Conservation (phyloP, 495 filamentous ascomycete genomes). For the Talaromyces thailandensis region DNA sequence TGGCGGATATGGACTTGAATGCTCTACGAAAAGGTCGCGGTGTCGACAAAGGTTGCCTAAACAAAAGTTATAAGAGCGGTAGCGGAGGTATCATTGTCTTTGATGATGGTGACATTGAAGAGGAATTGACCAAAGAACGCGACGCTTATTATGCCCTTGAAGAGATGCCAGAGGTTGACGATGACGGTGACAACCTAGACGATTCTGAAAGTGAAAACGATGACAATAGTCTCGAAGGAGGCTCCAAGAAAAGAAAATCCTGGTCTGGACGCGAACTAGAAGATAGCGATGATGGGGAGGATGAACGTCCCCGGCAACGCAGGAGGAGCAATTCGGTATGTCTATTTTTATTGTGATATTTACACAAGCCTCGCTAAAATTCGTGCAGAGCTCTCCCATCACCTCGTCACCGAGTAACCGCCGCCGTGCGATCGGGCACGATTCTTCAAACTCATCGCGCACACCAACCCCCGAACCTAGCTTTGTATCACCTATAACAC, state of each 20-base stretch:
- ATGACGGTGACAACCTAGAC: slow-evolving; percentile 47
- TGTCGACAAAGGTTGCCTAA: slow-evolving; percentile 58
- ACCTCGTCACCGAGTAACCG: slow-evolving; percentile 40
- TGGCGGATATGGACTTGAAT: slow-evolving; percentile 40
- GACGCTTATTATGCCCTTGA: slow-evolving; percentile 74
- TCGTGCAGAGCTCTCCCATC: slow-evolving; percentile 48
- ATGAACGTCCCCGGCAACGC: slow-evolving; percentile 63
- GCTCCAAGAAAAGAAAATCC: slow-evolving; percentile 71
- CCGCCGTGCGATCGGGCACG: slow-evolving; percentile 17
- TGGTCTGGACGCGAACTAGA: slow-evolving; percentile 67
- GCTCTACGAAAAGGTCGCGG: slow-evolving; percentile 39
- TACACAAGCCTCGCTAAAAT: slow-evolving; percentile 15
- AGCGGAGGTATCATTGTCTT: slow-evolving; percentile 82
- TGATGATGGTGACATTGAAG: slow-evolving; percentile 94
- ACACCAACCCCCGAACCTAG: slow-evolving; percentile 36
- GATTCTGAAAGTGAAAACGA: slow-evolving; percentile 24
- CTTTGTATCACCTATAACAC: slow-evolving; percentile 49
- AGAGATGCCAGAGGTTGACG: slow-evolving; percentile 85
- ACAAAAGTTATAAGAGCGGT: slow-evolving; percentile 60
- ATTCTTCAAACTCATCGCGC: slow-evolving; percentile 39
- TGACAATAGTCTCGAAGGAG: slow-evolving; percentile 25
- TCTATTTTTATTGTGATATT: slow-evolving; percentile 6
- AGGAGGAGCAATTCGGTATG: slow-evolving; percentile 81
- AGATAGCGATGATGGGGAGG: slow-evolving; percentile 58
- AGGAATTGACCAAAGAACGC: slow-evolving; percentile 64